Conservation (phyloP, 1,284 basidiomycete genomes). For the Cerrena zonata region DNA sequence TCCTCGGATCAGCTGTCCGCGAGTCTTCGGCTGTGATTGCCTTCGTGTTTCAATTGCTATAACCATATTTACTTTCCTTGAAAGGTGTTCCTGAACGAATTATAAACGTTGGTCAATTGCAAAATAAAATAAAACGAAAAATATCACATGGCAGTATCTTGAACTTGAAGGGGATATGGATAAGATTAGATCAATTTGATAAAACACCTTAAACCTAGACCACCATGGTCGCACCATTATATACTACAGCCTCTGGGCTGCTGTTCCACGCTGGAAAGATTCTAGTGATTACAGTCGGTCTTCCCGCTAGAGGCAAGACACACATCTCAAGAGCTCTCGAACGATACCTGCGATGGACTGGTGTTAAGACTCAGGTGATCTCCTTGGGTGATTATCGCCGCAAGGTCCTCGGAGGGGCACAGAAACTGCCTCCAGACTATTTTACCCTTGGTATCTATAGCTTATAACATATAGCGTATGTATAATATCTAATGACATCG, state of each 20-base stretch:
- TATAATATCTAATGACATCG: slow-evolving; percentile 7
- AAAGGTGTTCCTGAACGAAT: too few species aligned
- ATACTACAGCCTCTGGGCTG: slow-evolving; percentile 77
- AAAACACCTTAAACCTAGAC: neutral
- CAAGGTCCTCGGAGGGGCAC: slow-evolving; percentile 82
- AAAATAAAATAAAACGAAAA: too few species aligned
- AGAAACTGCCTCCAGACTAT: slow-evolving; percentile 87
- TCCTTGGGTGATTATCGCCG: slow-evolving; percentile 93
- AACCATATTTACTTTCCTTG: too few species aligned
- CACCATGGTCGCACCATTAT: slow-evolving; percentile 79
- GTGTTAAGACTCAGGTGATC: slow-evolving; percentile 91
- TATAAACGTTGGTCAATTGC: too few species aligned
- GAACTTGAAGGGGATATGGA: too few species aligned
- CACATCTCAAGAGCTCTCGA: slow-evolving; percentile 94
- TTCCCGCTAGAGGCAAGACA: slow-evolving; percentile 92
- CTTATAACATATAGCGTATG: neutral
- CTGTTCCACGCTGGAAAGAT: slow-evolving; percentile 95
- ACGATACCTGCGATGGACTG: slow-evolving; percentile 95
- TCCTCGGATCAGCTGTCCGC: too few species aligned
- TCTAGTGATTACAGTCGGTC: slow-evolving; percentile 83
- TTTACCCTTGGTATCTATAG: slow-evolving; percentile 73
- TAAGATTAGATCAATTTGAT: too few species aligned
- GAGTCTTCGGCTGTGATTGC: too few species aligned
- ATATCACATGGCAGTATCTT: too few species aligned
- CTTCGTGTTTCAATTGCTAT: too few species aligned